Percentiles rank a stretch among this genome's conserved stretches.
Conservation (phyloP, 2,329 filamentous ascomycete species). For the Laburnicola sp. region DNA sequence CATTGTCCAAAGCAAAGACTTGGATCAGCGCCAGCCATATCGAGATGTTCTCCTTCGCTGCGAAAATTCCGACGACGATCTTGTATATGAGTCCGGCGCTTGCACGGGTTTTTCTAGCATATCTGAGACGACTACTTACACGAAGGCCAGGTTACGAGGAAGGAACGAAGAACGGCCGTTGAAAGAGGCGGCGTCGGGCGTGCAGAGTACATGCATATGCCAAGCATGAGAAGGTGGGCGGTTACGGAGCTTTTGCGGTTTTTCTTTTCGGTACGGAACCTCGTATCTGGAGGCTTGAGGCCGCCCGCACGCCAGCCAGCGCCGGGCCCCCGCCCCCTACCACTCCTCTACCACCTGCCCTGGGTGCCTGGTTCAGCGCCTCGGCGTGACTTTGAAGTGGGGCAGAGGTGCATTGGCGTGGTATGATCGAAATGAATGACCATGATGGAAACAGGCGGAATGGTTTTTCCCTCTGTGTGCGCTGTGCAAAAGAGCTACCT, state of each 20-base stretch:
- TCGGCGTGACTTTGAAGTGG: neutral
- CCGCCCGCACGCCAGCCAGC: neutral
- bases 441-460: no score
- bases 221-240: neutral
- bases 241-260: neutral
- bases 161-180: neutral
- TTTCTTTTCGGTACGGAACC: neutral
- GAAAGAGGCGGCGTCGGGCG: neutral
- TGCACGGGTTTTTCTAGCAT: neutral
- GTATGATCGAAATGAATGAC: no score
- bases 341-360: no score
- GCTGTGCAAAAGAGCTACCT: no score
- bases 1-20: neutral
- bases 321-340: no score
- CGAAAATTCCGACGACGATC: neutral
- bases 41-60: neutral
- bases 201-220: neutral
- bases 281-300: neutral
- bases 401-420: neutral
- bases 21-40: neutral
- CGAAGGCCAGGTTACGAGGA: neutral
- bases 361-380: no score
- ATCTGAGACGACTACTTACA: neutral
- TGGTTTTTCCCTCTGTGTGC: no score
- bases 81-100: neutral